Evolutionary conservation across 257 asterid species (phyloP), one percentile per base, ranked within the genome.

Genomic region (Solanum habrochaites): DNA sequence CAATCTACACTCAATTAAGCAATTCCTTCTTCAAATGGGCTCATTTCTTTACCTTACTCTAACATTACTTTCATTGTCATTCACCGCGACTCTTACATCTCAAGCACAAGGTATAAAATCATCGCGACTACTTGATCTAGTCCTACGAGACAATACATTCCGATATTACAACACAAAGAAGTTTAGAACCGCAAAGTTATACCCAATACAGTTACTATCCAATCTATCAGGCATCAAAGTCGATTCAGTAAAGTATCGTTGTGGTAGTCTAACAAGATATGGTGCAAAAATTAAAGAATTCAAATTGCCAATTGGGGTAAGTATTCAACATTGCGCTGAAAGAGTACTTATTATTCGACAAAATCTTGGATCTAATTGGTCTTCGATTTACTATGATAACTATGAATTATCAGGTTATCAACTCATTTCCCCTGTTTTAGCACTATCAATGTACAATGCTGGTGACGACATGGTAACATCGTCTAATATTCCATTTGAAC

Each of bases 181-280:
- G 86, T 89, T 92, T 88, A 93, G 83, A 21, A 97, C 99, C 4
- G 98, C 98, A 2, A 90, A 92, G 70, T 40, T 93, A 1, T 93
- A 92, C 86, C 43, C 73, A 4, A 89, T 97, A 35, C 15, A 67
- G 20, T 92, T 97, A 45, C 95, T 98, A 2, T 84, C 97, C 15
- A 93, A 94, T 18, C 98, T 97, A 58, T 90, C 98, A 0, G 98
- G 95, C 82, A 90, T 97, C 82, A 60, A 83, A 37, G 95, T 92
- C 14, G 92, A 94, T 45, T 83, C 94, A 0, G 85, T 93, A 8
- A 91, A 95, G 72, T 86, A 90, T 84, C 91, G 99, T 1, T 97
- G 99, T 69, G 99, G 98, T 23, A 97, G 99, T 42, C 96, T 97
- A 0, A 86, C 91, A 14, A 87, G 99, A 75, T 93, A 95, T 39